Base-by-base conservation (phyloP, 139 green algal genomes). In the Spirogloea muscicola region DNA sequence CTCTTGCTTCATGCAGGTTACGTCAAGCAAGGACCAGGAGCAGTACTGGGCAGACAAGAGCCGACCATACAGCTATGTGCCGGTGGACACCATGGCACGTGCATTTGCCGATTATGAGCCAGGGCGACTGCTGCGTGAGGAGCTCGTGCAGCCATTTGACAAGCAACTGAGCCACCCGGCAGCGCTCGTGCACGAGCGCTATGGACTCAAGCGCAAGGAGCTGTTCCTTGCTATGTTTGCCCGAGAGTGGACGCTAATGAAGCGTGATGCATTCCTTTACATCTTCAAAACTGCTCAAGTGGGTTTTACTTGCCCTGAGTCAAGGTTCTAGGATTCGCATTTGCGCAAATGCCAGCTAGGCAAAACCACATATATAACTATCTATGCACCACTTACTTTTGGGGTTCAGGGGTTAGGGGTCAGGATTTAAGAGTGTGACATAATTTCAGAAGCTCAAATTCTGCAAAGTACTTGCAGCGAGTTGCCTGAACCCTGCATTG, bases 211-310 rank as follows among this genome's bases (percentile, higher is more conserved):
- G 33, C 27, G 5, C 5, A 25, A n/a, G 9, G 40, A 80, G 49
- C 38, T 80, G 16, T 87, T 88, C 44, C 61, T 74, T 6, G 58
- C 43, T 13, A 78, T 60, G 29, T 10, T 82, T 44, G 38, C 68
- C 40, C 69, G 85, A 2, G 84, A 90, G 27, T 60, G 44, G 25
- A 78, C 76, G 3, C 82, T 90, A 37, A 84, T 86, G 72, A 68
- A 61, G 31, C 66, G 76, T 34, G 70, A 81, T 21, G 25, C 64
- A 2, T 85, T 89, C 67, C 51, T 89, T 31, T 85, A 86, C 49
- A 59, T 68, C 27, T 81, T 77, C 60, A 72, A 82, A 52, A 33
- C 68, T 29, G 67, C 68, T 37, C 71, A 80, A 3, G 40, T 86
- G 52, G 36, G 40, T 85, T 21, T 27, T 10, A 25, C 13, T 51